phyloP scores from a whole-genome alignment of 345 rosid genomes.

The Erucastrum elatum region DNA sequence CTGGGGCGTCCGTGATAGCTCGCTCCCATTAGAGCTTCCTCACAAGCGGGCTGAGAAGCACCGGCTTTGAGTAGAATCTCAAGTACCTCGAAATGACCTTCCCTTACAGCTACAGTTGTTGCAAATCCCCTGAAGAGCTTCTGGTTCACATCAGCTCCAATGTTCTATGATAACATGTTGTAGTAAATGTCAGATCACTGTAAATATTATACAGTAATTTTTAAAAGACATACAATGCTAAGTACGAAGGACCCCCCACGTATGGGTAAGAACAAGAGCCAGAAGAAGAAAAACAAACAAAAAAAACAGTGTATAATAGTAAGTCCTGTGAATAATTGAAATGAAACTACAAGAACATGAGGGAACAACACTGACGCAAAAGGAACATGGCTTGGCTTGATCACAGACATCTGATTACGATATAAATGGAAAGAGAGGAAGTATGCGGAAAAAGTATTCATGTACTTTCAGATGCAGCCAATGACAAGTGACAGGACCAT shows the following conservation, averaged over 20 bases:
- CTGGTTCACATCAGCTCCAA: slow-evolving; percentile 95
- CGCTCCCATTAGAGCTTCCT: slow-evolving; percentile 87
- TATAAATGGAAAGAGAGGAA: slow-evolving; percentile 25
- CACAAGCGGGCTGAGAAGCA: slow-evolving; percentile 89
- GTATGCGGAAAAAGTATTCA: slow-evolving; percentile 28
- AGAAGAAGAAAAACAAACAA: slow-evolving; percentile 21
- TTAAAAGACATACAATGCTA: background rate
- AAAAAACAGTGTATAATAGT: background rate
- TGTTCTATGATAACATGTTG: slow-evolving; percentile 51
- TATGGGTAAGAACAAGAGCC: slow-evolving; percentile 18
- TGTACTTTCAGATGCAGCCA: slow-evolving; percentile 26
- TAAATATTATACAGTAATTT: background rate
- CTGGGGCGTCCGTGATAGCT: slow-evolving; percentile 75
- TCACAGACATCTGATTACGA: slow-evolving; percentile 28
- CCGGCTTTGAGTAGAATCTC: slow-evolving; percentile 89
- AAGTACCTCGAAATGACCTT: slow-evolving; percentile 77
- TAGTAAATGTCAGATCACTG: slow-evolving; percentile 10
- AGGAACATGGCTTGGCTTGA: slow-evolving; percentile 43
- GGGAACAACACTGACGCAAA: slow-evolving; percentile 39
- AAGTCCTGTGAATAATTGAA: slow-evolving; percentile 30
- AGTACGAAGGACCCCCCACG: slow-evolving; percentile 9
- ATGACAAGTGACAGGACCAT: slow-evolving; percentile 33
- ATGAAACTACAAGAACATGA: slow-evolving; percentile 26
- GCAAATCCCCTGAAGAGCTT: slow-evolving; percentile 92
- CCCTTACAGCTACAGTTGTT: slow-evolving; percentile 89